Base-by-base conservation (phyloP, 2,329 filamentous ascomycete species). In the Ophiostoma tasmaniense region DNA sequence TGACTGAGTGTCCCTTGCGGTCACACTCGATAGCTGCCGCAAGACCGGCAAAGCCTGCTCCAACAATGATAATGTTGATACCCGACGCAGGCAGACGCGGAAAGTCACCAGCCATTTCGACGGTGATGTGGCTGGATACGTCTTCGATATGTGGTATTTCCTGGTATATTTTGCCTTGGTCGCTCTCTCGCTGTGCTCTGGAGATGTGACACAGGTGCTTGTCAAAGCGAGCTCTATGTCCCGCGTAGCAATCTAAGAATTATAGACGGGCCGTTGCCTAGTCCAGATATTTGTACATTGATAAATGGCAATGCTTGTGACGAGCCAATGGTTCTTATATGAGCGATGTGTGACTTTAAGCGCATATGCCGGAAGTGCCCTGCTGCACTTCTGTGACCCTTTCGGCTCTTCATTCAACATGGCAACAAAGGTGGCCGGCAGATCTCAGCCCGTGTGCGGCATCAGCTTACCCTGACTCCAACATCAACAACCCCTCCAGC, bases 1-100 rank as follows among this genome's bases (percentile, higher is more conserved):
- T 76, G 72, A 74, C 82, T 2, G 76, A 76, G 22, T 55, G 50
- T n/a, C 42, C 42, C 42, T 45, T 45, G 17, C 42, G 42, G 42
- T 45, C 20, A 45, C 42, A 45, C 42, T 45, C 42, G 20, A 45
- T 45, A 45, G 42, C 42, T 20, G 42, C 42, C 20, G 42, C 42
- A 45, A 45, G 42, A 45, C 42, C 17, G 20, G 42, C 42, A 45
- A 45, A 45, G 17, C 42, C 42, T 45, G 20, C 42, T 1, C 42
- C 20, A 1, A n/a, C 42, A 45, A 45, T 45, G 42, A 45, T 45
- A 45, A 45, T 17, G 42, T 17, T 45, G 42, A 45, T 45, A 17
- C 42, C 20, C 42, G 20, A 45, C 20, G 42, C 17, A 20, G 42
- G 42, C 2, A 20, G 17, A n/a, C 42, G 42, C 17, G 20, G 42